Base-by-base conservation (phyloP, 176 grass and related monocot species). In the Olyra latifolia region DNA sequence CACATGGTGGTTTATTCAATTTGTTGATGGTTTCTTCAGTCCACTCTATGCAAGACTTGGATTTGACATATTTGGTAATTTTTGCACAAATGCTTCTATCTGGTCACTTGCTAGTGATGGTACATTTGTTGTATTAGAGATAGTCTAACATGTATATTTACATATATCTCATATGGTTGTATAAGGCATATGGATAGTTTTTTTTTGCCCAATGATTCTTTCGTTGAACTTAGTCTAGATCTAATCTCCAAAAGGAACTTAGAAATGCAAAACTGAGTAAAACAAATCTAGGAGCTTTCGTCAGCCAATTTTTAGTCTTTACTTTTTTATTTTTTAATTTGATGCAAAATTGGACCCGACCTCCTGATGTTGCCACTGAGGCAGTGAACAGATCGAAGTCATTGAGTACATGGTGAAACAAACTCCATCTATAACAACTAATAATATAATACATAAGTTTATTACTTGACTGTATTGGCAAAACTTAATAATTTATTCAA, bases 1-100 rank as follows among this genome's bases (percentile, higher is more conserved):
- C 62, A 99, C 97, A 66, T 99, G 93, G 97, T 99, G 97, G 97
- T 99, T 99, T 78, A 91, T 99, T 90, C 91, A 93, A 66, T 99
- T 99, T 88, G 91, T 99, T 76, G 97, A 99, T 87, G 91, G 97
- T 19, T 99, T 99, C 80, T 99, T 99, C 78, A 99, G 97, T 83
- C 97, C 97, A 84, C 23, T 99, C 41, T 99, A 99, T 91, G 90
- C 82, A 40, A 79, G 93, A 80, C 69, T 99, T 84, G 91, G 97
- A 24, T 23, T 99, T 66, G 8, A 99, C 81, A 91, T 99, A 78
- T 99, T 99, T 57, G 97, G 97, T 99, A 91, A 91, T 66, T 54
- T 9, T 58, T 81, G 8, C 52, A 41, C 23, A 47, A 24, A 59
- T 47, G 52, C 20, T 52, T 71, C 35, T 7, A 35, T 43, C 12